Conservation (phyloP, 768 basidiomycete genomes). For the Podaxis pistillaris region DNA sequence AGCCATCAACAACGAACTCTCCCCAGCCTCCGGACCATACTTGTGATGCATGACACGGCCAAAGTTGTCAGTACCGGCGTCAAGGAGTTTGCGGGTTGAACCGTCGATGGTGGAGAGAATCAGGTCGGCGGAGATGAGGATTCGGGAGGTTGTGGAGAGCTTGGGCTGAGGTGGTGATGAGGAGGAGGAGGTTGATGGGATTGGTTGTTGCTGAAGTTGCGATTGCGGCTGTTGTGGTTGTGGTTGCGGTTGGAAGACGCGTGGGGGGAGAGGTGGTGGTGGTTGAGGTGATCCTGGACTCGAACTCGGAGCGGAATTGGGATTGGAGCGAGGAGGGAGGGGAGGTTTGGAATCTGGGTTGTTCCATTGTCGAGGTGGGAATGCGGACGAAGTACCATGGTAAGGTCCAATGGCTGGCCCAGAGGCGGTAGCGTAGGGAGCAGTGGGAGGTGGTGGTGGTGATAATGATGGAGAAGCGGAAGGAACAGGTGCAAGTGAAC, state of each 20-base stretch:
- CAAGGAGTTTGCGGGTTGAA: conserved; percentile 51
- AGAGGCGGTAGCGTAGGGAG: conserved; percentile 11
- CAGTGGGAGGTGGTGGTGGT: not conserved
- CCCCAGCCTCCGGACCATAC: conserved; percentile 61
- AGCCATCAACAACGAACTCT: conserved; percentile 56
- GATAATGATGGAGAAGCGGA: conserved; percentile 22
- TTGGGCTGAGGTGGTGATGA: conserved; percentile 33
- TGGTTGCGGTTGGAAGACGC: not conserved
- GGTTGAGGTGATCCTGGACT: conserved; percentile 2
- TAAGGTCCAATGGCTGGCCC: conserved; percentile 15
- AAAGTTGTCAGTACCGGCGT: conserved; percentile 45
- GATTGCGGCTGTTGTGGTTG: conserved; percentile 22
- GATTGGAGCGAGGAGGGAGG: conserved; percentile 8
- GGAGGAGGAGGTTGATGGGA: conserved; percentile 26
- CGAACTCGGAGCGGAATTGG: not conserved
- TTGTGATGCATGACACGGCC: conserved; percentile 56
- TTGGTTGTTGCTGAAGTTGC: not conserved
- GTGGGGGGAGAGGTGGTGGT: conserved; percentile 8
- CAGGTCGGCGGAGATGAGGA: conserved; percentile 64
- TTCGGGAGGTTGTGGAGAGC: conserved; percentile 43
- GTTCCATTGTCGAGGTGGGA: not conserved
- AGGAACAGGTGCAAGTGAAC: conserved; percentile 12
- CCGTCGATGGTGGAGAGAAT: conserved; percentile 64
- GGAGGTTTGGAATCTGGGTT: conserved; percentile 6
- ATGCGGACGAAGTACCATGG: not conserved